Conservation (phyloP, 164 flowering plant genomes). For the Tetrastigma voinierianum region DNA sequence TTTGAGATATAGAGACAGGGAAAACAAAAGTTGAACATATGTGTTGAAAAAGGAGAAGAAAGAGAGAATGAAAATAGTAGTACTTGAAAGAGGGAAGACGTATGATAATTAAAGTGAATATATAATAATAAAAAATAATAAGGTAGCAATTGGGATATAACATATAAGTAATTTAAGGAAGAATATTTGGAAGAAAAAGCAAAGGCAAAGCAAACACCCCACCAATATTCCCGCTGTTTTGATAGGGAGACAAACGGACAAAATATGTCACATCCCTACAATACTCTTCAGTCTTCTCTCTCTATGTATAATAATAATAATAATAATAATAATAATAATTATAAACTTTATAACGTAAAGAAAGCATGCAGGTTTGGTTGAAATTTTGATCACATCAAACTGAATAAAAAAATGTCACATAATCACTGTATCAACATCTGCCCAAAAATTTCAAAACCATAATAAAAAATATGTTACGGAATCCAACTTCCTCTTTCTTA, state of each 20-base stretch:
- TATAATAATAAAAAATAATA: too few species aligned
- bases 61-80: too few species aligned
- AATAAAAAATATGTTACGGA: background rate
- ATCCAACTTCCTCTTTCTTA: conserved; percentile 21
- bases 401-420: background rate
- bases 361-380: too few species aligned
- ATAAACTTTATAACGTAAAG: background rate
- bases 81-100: too few species aligned
- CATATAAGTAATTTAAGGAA: background rate
- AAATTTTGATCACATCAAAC: background rate
- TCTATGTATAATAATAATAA: too few species aligned
- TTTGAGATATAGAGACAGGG: too few species aligned
- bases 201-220: conserved; percentile 5
- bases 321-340: background rate
- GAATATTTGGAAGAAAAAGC: background rate
- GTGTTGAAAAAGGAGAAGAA: too few species aligned
- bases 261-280: conserved; percentile 25
- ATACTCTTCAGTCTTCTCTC: background rate
- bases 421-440: conserved; percentile 17
- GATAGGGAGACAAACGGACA: conserved; percentile 45
- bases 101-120: too few species aligned
- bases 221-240: conserved; percentile 43
- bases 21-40: too few species aligned
- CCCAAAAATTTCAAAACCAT: conserved; percentile 17
- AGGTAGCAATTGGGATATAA: background rate